Evolutionary conservation across 2,329 filamentous ascomycete genomes (phyloP), one percentile per base, ranked within the genome.

Genomic region (Fusarium odoratissimum): DNA sequence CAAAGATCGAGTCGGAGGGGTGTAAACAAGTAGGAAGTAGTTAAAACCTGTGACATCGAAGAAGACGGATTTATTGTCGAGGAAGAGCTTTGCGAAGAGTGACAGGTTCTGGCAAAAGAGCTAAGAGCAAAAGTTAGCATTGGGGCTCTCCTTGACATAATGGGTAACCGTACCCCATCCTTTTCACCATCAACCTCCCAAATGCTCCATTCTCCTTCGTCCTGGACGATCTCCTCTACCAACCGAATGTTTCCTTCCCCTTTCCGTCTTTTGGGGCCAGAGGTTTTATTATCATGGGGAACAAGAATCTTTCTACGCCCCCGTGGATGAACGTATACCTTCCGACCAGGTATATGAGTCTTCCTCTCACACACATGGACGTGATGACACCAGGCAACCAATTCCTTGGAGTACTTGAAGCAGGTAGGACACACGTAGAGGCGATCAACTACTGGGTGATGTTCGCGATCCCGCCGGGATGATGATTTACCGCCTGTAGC

Each of bases 21-120:
- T 92, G 78, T 95, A 92, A 48, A 96, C 92, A 59, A 98, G 90
- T 8, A 97, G 89, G 81, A 97, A 98, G 86, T 97, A 99, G 75
- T 97, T 91, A 84, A 99, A 99, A 57, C 93, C 94, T 8, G 91
- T 91, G 49, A 98, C 95, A 79, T 99, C 96, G 85, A 97, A 99
- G 83, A 98, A 98, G 75, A 99, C 95, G 12, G 94, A 97, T 80
- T 99, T 99, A 79, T 97, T 97, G 82, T 98, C 95, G 73, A 99
- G 92, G 82, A 98, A 99, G 48, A 99, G 90, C 83, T 98, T 99
- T 33, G 95, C 95, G 81, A 98, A 98, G 49, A 99, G 91, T 14
- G 94, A 98, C 17, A 99, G 88, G 77, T 98, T 97, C 83, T 98
- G 96, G 75, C 94, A 95, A 81, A 97, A 98, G 35, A 98, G 88